Evolutionary conservation across 495 filamentous ascomycete genomes (phyloP).

Genomic region (Xylaria grammica): DNA sequence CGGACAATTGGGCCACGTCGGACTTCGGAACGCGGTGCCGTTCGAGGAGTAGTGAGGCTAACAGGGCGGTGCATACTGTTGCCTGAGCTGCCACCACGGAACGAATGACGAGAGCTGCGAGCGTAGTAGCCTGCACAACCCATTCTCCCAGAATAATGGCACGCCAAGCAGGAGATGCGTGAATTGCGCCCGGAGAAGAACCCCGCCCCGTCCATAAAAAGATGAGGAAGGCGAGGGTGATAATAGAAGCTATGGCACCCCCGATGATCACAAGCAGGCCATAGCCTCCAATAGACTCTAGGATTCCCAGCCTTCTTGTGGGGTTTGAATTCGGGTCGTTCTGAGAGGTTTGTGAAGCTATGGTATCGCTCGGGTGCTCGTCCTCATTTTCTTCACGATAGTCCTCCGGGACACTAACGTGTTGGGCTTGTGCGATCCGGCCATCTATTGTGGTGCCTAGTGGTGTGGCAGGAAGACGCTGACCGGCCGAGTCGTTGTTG

Average conservation of each 20-base stretch:
- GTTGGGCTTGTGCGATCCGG: no score
- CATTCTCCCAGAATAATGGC: conserved; percentile 14
- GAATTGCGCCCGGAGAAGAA: neutral
- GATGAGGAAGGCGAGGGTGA: conserved; percentile 19
- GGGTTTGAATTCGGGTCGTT: neutral
- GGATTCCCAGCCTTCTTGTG: neutral
- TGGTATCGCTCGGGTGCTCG: no score
- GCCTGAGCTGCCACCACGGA: conserved; percentile 15
- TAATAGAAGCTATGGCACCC: neutral
- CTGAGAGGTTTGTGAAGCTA: neutral
- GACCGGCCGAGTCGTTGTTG: no score
- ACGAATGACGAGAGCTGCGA: conserved; percentile 23
- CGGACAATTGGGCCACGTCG: conserved; percentile 20
- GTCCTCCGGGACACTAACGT: no score
- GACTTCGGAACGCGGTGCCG: conserved; percentile 18
- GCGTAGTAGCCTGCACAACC: conserved; percentile 24
- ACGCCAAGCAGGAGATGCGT: conserved; percentile 19
- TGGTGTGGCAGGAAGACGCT: no score
- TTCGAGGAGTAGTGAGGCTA: conserved; percentile 26
- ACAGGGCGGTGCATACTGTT: conserved; percentile 23
- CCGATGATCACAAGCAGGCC: neutral
- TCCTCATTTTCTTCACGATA: no score
- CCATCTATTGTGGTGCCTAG: no score
- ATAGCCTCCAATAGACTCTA: neutral
- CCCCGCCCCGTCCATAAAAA: conserved; percentile 24